Evolutionary conservation across 2,329 filamentous ascomycete species (phyloP).

Genomic region (Ophiostoma sp.): DNA sequence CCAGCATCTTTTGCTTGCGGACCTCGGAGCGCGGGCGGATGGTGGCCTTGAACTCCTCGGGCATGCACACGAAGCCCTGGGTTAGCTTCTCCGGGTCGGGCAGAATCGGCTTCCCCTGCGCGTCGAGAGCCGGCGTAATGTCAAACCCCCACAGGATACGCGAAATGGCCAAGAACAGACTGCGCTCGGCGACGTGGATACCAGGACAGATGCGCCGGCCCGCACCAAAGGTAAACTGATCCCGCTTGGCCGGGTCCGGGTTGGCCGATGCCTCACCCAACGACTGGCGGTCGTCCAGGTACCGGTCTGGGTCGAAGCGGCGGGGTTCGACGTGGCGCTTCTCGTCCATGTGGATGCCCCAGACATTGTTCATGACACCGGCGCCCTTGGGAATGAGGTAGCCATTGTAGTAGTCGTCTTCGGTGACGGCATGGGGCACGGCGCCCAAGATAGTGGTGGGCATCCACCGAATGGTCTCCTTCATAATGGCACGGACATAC

Average conservation of each 20-base stretch:
- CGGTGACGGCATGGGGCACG: conserved; percentile 49
- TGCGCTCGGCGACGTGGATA: conserved; percentile 26
- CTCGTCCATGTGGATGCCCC: conserved; percentile 33
- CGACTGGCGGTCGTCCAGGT: neutral
- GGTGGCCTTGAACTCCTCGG: conserved; percentile 40
- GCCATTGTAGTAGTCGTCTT: conserved; percentile 51
- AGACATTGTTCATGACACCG: conserved; percentile 43
- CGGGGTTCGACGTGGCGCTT: conserved; percentile 31
- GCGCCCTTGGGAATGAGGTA: conserved; percentile 52
- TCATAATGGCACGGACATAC: conserved; percentile 38
- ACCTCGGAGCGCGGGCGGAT: conserved; percentile 40
- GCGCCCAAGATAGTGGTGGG: conserved; percentile 46
- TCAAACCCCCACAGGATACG: neutral
- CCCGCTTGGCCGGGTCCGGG: conserved; percentile 4
- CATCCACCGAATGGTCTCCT: conserved; percentile 40
- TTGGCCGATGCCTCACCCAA: conserved; percentile 20
- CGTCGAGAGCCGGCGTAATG: neutral
- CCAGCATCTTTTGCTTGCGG: neutral
- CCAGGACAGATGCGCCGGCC: conserved; percentile 23
- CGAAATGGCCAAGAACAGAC: neutral
- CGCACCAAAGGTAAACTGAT: neutral
- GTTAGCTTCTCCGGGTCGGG: conserved; percentile 44
- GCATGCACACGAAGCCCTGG: conserved; percentile 47
- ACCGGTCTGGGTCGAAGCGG: conserved; percentile 27
- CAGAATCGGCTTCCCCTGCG: conserved; percentile 37